Percentiles rank a stretch among this genome's conserved stretches.
Evolutionary conservation across 208 protist species (phyloP).

Genomic region (Angomonas desouzai): DNA sequence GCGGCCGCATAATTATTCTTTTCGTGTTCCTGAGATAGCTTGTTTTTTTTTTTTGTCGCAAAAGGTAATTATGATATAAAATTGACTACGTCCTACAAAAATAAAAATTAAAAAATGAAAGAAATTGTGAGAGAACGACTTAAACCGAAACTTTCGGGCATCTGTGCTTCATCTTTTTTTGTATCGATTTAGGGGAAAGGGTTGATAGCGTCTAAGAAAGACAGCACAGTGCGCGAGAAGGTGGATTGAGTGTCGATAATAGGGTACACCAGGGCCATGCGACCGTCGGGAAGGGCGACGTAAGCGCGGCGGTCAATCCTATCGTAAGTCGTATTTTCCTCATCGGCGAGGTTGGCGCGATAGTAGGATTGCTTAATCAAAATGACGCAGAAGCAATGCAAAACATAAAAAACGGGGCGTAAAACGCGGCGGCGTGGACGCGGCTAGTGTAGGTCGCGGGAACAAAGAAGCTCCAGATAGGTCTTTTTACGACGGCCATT

Average conservation of each 20-base stretch:
- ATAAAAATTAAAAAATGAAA: neutral
- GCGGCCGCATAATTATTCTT: too few species aligned
- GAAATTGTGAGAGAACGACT: constrained; percentile 4
- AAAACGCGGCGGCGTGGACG: constrained; percentile 60
- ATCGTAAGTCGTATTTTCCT: constrained; percentile 78
- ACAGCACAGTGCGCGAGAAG: constrained; percentile 63
- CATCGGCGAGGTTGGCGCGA: constrained; percentile 70
- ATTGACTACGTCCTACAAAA: constrained; percentile 2
- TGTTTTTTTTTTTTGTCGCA: too few species aligned
- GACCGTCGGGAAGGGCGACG: constrained; percentile 85
- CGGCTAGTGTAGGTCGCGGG: constrained; percentile 70
- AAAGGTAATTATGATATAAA: too few species aligned
- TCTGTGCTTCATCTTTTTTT: neutral
- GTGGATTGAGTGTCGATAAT: constrained; percentile 83
- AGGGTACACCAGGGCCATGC: constrained; percentile 89
- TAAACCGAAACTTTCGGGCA: neutral
- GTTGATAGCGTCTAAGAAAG: constrained; percentile 81
- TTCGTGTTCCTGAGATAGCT: too few species aligned
- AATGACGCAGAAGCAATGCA: constrained; percentile 55
- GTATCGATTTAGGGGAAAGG: constrained; percentile 63
- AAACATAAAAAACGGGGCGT: constrained; percentile 74
- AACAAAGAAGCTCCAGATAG: constrained; percentile 68
- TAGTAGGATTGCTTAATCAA: constrained; percentile 85
- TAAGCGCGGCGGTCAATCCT: constrained; percentile 87
- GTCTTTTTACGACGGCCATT: constrained; percentile 64